phyloP scores from a whole-genome alignment of 352 stramenopile genomes.

The Globisporangium echinulatum region DNA sequence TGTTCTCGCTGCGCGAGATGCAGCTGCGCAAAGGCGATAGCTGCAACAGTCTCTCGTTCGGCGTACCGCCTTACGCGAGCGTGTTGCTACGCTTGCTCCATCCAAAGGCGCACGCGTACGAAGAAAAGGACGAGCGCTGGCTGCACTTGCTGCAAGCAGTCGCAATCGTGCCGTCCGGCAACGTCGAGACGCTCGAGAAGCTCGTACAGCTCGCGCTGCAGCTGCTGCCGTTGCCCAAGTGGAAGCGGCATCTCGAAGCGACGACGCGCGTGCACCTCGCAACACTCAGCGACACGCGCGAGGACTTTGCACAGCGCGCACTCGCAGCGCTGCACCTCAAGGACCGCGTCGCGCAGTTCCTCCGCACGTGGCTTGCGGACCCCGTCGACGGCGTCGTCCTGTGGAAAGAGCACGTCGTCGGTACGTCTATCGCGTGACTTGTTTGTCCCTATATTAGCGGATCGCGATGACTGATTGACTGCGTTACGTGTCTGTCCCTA shows the following conservation, averaged over 20 bases:
- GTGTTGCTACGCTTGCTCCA: slow-evolving; percentile 46
- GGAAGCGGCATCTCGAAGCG: slow-evolving; percentile 22
- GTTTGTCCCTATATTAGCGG: background rate
- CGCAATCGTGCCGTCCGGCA: slow-evolving; percentile 53
- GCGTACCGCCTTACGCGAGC: slow-evolving; percentile 38
- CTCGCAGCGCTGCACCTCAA: slow-evolving; percentile 59
- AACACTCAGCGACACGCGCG: slow-evolving; percentile 11
- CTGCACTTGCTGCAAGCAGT: slow-evolving; percentile 63
- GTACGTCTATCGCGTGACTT: slow-evolving; percentile 16
- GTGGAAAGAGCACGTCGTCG: slow-evolving; percentile 63
- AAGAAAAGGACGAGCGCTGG: slow-evolving; percentile 57
- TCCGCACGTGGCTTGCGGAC: slow-evolving; percentile 66
- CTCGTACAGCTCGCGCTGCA: slow-evolving; percentile 43
- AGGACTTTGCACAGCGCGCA: slow-evolving; percentile 23
- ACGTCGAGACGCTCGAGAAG: slow-evolving; percentile 39
- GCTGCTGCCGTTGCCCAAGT: slow-evolving; percentile 28
- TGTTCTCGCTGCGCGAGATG: slow-evolving; percentile 46
- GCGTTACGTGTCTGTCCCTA: too few relatives aligned
- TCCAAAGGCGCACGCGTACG: slow-evolving; percentile 43
- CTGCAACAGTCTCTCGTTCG: slow-evolving; percentile 51
- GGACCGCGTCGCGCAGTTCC: slow-evolving; percentile 55
- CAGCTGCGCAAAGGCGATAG: slow-evolving; percentile 46
- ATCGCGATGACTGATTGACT: too few relatives aligned
- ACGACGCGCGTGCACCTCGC: slow-evolving; percentile 23
- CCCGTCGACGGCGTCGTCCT: slow-evolving; percentile 63